Percentiles rank a stretch among this genome's conserved stretches.
Evolutionary conservation across 2,329 filamentous ascomycete genomes (phyloP).

Genomic region (Alternaria incomplexa): DNA sequence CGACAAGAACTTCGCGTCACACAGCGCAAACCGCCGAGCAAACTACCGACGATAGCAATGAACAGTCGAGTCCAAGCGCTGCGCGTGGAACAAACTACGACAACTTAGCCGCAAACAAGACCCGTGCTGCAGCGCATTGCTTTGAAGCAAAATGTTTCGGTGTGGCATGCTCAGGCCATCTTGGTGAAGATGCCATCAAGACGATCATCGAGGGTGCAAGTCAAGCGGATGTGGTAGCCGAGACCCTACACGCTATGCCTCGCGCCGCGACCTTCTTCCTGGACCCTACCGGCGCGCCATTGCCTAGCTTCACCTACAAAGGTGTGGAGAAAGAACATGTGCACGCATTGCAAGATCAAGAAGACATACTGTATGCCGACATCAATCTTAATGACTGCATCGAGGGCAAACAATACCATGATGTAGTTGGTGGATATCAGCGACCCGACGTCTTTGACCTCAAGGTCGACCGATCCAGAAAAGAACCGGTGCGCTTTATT

Average conservation of each 20-base stretch:
- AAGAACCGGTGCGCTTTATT: slow-evolving; percentile 12
- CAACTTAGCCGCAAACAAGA: slow-evolving; percentile 61
- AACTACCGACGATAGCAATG: not conserved
- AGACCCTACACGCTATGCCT: slow-evolving; percentile 48
- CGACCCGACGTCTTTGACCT: slow-evolving; percentile 61
- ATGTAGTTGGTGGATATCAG: slow-evolving; percentile 63
- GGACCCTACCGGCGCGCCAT: slow-evolving; percentile 56
- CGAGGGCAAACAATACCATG: slow-evolving; percentile 64
- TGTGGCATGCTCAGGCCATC: slow-evolving; percentile 55
- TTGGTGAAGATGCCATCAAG: slow-evolving; percentile 52
- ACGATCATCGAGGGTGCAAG: slow-evolving; percentile 37
- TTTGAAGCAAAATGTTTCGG: slow-evolving; percentile 66
- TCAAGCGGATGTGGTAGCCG: slow-evolving; percentile 33
- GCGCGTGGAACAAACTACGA: slow-evolving; percentile 54
- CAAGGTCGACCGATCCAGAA: slow-evolving; percentile 51
- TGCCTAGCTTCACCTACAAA: slow-evolving; percentile 49
- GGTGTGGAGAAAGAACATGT: slow-evolving; percentile 22
- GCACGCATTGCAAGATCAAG: slow-evolving; percentile 53
- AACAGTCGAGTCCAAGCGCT: not conserved
- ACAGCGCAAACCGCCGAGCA: not conserved
- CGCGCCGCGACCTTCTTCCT: slow-evolving; percentile 59
- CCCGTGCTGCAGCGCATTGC: slow-evolving; percentile 60
- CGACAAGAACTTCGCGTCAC: slow-evolving; percentile 46
- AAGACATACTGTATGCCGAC: slow-evolving; percentile 61
- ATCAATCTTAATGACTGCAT: slow-evolving; percentile 58